Evolutionary conservation across 345 rosid genomes (phyloP), one percentile per base, ranked within the genome.

Genomic region (Gossypium thurberi): DNA sequence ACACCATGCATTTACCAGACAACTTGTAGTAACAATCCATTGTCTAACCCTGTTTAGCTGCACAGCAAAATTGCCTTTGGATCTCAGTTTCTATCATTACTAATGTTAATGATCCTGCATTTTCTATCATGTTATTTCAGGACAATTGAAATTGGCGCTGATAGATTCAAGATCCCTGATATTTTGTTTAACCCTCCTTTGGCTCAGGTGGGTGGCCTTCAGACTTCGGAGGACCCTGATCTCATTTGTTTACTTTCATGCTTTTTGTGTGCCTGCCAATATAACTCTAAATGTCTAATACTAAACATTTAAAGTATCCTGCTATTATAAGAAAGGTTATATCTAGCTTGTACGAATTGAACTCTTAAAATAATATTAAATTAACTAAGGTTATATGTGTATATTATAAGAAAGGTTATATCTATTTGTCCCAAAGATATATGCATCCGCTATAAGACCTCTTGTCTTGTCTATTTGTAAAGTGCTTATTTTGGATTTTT

Each of bases 121-220:
- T 75, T 75, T 51, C 72, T 11, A 12, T 46, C 46, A 6, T 42
- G 8, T 68, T 75, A 10, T 65, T 56, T 60, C 84, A 95, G 99
- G 88, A 88, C 90, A 70, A 94, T 95, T 55, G 99, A 95, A 83
- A 93, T 96, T 79, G 99, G 99, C 69, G 82, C 99, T 70, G 97
- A 91, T 81, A 91, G 91, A 87, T 96, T 96, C 82, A 93, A 96
- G 86, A 87, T 85, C 77, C 99, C 99, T 71, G 99, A 96, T 88
- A 78, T 96, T 81, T 79, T 96, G 81, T 93, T 96, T 85, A 91
- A 91, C 86, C 97, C 99, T 66, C 73, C 91, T 59, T 79, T 92
- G 77, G 87, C 81, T 77, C 96, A 88, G 97, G 99, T 93, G 43
- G 71, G 82, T 67, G 73, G 60, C 72, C 63, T 58, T 7, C 18